A percentile compares a stretch with the other conserved stretches of the same genome.
These are phyloP conservation scores for Parmelia sp. DNA, from an alignment of 495 filamentous ascomycete species.

Conservation along the genomic window DNA sequence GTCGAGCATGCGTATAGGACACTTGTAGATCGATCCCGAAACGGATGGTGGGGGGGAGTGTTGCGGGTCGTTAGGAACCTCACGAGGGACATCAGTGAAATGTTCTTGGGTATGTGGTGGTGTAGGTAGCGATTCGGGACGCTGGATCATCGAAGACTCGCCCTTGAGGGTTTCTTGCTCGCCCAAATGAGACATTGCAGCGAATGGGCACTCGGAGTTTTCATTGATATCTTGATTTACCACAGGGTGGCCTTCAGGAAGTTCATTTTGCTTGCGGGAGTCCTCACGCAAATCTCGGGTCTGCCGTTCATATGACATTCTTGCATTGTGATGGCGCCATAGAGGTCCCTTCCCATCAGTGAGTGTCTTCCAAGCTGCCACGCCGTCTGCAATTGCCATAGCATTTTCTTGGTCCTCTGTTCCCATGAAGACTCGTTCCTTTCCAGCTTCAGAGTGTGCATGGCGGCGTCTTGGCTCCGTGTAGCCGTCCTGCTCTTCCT, in stretches of 20 bases:
- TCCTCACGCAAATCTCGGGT: neutral
- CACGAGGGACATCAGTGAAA: slow-evolving; percentile 35
- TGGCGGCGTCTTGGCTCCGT: neutral
- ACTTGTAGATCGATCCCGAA: slow-evolving; percentile 52
- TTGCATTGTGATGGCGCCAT: slow-evolving; percentile 10
- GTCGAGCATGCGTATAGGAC: slow-evolving; percentile 83
- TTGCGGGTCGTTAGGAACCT: slow-evolving; percentile 37
- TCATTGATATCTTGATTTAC: neutral
- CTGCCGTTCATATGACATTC: slow-evolving; percentile 1
- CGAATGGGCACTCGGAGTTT: slow-evolving; percentile 42
- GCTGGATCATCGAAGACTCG: slow-evolving; percentile 33
- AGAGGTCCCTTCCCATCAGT: slow-evolving; percentile 6
- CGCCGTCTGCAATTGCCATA: slow-evolving; percentile 14
- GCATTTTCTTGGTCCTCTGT: slow-evolving; percentile 5
- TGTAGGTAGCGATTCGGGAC: slow-evolving; percentile 31
- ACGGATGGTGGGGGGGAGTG: slow-evolving; percentile 47
- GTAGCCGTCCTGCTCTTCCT: slow-evolving; percentile 1
- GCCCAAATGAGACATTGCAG: slow-evolving; percentile 28
- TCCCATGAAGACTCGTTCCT: neutral
- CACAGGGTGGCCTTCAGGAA: slow-evolving; percentile 10
- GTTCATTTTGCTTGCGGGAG: neutral
- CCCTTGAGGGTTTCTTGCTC: slow-evolving; percentile 17
- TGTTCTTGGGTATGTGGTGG: slow-evolving; percentile 17
- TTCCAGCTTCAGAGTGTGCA: neutral
- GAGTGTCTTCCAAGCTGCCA: slow-evolving; percentile 19